phyloP scores from a whole-genome alignment of 2,329 filamentous ascomycete genomes.

The Harringtonia aguacate region DNA sequence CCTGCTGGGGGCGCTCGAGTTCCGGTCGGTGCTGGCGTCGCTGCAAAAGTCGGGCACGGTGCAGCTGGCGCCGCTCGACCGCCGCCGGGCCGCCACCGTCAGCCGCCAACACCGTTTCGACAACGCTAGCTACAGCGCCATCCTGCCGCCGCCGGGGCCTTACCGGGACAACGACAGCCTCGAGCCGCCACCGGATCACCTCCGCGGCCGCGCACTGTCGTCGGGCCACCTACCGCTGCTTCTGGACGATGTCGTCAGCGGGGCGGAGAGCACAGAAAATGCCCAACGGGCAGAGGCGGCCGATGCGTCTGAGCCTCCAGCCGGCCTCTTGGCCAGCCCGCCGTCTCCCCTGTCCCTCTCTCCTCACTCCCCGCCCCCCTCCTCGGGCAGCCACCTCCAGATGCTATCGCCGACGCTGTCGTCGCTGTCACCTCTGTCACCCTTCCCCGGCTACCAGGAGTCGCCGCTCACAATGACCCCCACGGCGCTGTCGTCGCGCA shows the following conservation, averaged over 20 bases:
- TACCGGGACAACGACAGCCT: not conserved
- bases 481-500: conserved; percentile 19
- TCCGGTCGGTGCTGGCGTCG: conserved; percentile 80
- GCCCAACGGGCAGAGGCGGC: no score
- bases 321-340: not conserved
- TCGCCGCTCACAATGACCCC: conserved; percentile 36
- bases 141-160: conserved; percentile 5
- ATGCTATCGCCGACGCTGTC: conserved; percentile 35
- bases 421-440: conserved; percentile 40
- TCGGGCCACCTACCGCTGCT: conserved; percentile 32
- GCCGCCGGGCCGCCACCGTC: conserved; percentile 26
- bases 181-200: no score
- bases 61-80: conserved; percentile 56
- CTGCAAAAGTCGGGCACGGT: conserved; percentile 73
- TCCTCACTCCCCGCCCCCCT: no score
- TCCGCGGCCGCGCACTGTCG: conserved; percentile 33
- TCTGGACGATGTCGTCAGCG: no score
- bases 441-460: conserved; percentile 61
- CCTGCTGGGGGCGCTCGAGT: conserved; percentile 86
- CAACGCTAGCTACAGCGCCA: conserved; percentile 8
- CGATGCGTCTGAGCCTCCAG: no score
- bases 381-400: no score
- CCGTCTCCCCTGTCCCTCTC: no score
- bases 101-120: not conserved
- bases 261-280: no score